A percentile compares a stretch with the other conserved stretches of the same genome.
phyloP scores from a whole-genome alignment of 257 asterid genomes.

The Solanum medicagineum region DNA sequence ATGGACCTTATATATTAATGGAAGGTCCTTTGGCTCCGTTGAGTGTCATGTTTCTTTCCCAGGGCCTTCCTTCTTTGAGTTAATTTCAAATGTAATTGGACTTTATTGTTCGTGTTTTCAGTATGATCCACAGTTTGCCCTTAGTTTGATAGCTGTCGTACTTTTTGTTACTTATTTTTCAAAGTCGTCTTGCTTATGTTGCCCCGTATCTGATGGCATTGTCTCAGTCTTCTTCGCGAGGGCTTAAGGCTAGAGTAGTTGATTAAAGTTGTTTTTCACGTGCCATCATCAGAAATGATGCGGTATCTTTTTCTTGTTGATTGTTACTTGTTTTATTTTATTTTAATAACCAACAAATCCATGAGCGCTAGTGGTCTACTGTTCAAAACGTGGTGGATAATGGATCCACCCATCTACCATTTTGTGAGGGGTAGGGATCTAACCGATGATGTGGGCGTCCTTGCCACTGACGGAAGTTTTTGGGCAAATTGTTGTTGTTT shows the following conservation, averaged over 20 bases:
- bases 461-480: not conserved
- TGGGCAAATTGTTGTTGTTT: not conserved
- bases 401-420: not conserved
- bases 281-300: not conserved
- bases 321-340: not conserved
- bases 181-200: not conserved
- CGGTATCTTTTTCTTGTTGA: not conserved
- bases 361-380: not conserved
- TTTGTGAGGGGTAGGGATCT: not conserved
- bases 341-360: not conserved
- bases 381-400: not conserved
- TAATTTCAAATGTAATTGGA: not conserved
- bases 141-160: not conserved
- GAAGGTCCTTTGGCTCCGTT: not conserved
- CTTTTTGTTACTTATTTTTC: not conserved
- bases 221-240: not conserved
- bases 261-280: not conserved
- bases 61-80: not conserved
- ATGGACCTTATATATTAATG: not conserved
- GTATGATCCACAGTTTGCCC: not conserved
- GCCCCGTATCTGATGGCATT: not conserved
- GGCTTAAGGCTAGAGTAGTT: not conserved
- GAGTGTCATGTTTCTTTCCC: not conserved
- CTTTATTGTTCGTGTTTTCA: not conserved
- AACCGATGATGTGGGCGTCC: not conserved